Base-by-base conservation (phyloP, 805 yeast species). In the Metschnikowia baotianmanensis region DNA sequence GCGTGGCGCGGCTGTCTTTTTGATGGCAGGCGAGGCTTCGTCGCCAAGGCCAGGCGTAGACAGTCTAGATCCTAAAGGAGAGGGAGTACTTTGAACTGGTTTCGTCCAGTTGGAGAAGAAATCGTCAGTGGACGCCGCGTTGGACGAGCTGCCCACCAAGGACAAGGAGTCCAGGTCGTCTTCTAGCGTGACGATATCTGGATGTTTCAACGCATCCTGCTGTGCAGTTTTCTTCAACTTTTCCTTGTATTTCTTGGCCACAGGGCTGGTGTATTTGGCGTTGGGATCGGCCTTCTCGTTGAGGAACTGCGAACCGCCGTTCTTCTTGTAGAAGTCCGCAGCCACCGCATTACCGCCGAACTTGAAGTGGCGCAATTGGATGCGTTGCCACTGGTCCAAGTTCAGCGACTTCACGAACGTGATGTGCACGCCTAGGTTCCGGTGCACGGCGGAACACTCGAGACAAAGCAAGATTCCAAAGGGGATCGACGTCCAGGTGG, bases 401-500 rank as follows among this genome's bases (percentile, higher is more conserved):
- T 83, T 86, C 21, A 93, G 79, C 21, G 96, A 87, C 61, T 89
- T 87, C 44, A 93, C 98, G 70, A 93, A 93, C 27, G 97, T 80
- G 56, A 93, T 83, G 62, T 93, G 99, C 27, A 90, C 97, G 45
- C 99, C 99, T 67, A 93, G 66, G 62, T 89, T 89, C 64, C 99
- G 80, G 70, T 93, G 99, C 38, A 85, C 88, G 3, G 98, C 90
- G 39, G 96, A 86, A 64, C 99, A 93, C 62, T 93, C 96, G 46
- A 90, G 74, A 70, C 99, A 93, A 44, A 93, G 69, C 61, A 90
- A 77, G 38, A 90, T 86, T 41, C 97, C 99, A 64, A 87, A 91
- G 11, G 98, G 96, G 40, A 91, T 89, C 11, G 98, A 91, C 3
- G 99, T 87, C 99, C 99, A 93, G 0, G 98, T 88, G 26, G 99